These are phyloP conservation scores for Penicillium palitans DNA, from an alignment of 2,329 filamentous ascomycete species.

Conservation along the genomic window DNA sequence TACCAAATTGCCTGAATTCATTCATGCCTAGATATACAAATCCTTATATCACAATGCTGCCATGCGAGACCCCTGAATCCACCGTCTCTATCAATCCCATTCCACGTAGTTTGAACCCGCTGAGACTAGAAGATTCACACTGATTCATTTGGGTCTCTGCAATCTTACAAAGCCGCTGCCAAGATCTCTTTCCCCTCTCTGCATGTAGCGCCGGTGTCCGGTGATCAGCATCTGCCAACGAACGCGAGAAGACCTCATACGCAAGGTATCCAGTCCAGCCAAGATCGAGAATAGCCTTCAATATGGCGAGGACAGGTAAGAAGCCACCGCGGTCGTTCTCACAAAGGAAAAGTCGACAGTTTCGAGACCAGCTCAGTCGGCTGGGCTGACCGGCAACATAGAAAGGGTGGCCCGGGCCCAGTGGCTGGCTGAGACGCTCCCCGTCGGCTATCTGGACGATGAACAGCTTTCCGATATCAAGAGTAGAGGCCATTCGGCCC, in stretches of 20 bases:
- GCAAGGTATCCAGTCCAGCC: not conserved
- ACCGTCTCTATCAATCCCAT: not conserved
- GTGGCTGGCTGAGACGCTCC: not conserved
- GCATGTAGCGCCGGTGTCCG: not conserved
- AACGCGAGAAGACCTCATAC: not conserved
- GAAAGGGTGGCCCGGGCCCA: not conserved
- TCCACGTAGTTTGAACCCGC: not conserved
- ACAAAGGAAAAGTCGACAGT: not conserved
- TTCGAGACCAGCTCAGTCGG: not conserved
- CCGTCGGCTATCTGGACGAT: not conserved
- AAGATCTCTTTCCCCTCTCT: not conserved
- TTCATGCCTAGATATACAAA: no score
- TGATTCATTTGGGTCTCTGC: not conserved
- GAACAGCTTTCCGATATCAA: not conserved
- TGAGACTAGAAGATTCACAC: not conserved
- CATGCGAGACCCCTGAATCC: not conserved
- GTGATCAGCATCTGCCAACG: not conserved
- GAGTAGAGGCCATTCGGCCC: not conserved
- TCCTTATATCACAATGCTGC: not conserved
- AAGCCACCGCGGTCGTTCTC: not conserved
- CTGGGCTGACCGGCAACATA: not conserved
- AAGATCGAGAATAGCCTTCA: not conserved
- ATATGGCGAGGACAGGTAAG: not conserved
- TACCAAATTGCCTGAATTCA: no score
- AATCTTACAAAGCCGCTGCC: not conserved